These are phyloP conservation scores for Prunus yedoensis DNA, from an alignment of 331 rosid species.

Conservation along the genomic window DNA sequence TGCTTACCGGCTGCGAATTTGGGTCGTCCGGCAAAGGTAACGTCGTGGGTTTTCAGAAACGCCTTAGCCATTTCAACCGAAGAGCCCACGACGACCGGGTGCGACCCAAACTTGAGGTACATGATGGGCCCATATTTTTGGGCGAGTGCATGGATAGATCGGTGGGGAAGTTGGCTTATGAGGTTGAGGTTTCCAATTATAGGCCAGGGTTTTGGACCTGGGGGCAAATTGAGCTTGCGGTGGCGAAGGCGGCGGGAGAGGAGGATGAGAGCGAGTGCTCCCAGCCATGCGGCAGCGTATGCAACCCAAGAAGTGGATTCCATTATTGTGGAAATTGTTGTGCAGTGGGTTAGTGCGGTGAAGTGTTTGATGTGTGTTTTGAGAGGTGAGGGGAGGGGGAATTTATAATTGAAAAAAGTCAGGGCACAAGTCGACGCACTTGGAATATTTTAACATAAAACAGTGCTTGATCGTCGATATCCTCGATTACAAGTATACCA, in stretches of 20 bases:
- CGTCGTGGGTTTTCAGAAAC: constrained; percentile 66
- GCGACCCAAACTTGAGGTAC: constrained; percentile 55
- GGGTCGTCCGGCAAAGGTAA: constrained; percentile 46
- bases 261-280: constrained; percentile 43
- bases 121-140: constrained; percentile 65
- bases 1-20: constrained; percentile 62
- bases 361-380: neutral
- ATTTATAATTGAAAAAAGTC: neutral
- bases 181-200: constrained; percentile 73
- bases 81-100: constrained; percentile 54
- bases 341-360: neutral
- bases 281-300: constrained; percentile 33
- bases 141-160: constrained; percentile 48
- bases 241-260: constrained; percentile 40
- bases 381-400: neutral
- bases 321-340: neutral
- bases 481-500: neutral
- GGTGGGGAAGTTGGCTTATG: constrained; percentile 67
- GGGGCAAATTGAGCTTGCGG: constrained; percentile 46
- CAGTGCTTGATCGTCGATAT: neutral
- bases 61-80: constrained; percentile 49
- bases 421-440: neutral
- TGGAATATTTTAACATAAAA: neutral
- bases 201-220: constrained; percentile 87
- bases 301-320: constrained; percentile 31